Percentiles rank a stretch among this genome's conserved stretches.
Conservation (phyloP, 768 basidiomycete genomes). For the Amanita inopinata region DNA sequence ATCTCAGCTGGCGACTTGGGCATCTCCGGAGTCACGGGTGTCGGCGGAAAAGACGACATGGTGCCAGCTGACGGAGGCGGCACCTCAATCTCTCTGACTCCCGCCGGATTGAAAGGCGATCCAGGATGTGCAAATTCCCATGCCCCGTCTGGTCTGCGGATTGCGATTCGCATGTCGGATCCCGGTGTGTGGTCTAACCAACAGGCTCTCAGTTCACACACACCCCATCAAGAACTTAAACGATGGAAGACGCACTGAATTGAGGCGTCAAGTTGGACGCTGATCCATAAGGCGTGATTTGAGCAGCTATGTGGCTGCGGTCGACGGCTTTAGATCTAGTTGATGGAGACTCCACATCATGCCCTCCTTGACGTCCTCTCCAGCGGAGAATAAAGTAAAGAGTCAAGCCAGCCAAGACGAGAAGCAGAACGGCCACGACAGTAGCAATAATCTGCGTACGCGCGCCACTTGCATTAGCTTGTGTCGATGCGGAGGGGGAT, state of each 20-base stretch:
- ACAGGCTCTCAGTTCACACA: not conserved
- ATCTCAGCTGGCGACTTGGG: conserved; percentile 6
- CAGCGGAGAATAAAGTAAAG: not conserved
- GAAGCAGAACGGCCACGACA: not conserved
- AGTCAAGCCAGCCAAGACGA: not conserved
- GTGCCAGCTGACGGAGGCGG: conserved; percentile 15
- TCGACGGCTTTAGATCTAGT: conserved; percentile 2
- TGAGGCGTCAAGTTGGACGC: not conserved
- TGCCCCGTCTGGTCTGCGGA: conserved; percentile 40
- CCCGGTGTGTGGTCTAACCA: conserved; percentile 40
- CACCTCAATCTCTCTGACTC: conserved; percentile 28
- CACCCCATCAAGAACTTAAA: not conserved
- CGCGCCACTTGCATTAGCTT: not conserved
- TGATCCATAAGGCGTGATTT: conserved; percentile 4
- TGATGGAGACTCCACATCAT: not conserved
- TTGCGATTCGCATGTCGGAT: conserved; percentile 48
- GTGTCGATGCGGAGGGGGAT: not conserved
- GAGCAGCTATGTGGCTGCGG: conserved; percentile 1
- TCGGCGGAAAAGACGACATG: not conserved
- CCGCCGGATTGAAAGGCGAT: conserved; percentile 28
- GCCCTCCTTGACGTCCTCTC: not conserved
- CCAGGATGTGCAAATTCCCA: conserved; percentile 43
- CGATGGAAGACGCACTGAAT: not conserved
- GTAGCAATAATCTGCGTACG: not conserved
- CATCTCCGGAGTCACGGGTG: not conserved